Percentiles rank a stretch among this genome's conserved stretches.
phyloP scores from a whole-genome alignment of 352 stramenopile genomes.

The Globisporangium echinulatum region DNA sequence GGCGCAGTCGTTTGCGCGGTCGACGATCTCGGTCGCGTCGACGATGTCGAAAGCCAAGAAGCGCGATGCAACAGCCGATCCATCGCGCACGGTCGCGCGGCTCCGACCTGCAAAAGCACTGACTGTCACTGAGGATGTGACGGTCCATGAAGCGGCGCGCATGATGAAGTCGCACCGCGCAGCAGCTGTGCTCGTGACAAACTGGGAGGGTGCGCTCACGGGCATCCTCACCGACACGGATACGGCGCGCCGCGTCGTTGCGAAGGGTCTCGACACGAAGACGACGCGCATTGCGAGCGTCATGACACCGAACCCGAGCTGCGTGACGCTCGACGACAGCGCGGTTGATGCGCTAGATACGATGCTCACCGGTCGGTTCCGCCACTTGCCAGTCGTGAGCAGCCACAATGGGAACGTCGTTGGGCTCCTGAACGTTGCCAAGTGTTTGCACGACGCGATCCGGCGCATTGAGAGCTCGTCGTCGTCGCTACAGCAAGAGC shows the following conservation, averaged over 20 bases:
- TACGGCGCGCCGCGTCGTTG: constrained; percentile 72
- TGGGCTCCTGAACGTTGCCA: constrained; percentile 96
- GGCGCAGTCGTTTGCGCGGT: constrained; percentile 69
- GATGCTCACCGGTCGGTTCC: constrained; percentile 90
- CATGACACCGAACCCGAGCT: constrained; percentile 84
- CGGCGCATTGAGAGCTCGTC: constrained; percentile 91
- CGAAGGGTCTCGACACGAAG: constrained; percentile 60
- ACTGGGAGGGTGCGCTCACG: constrained; percentile 77
- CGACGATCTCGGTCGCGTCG: constrained; percentile 76
- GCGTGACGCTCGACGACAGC: constrained; percentile 77
- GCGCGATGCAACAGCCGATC: constrained; percentile 31
- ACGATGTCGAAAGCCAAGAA: constrained; percentile 68
- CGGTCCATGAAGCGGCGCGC: constrained; percentile 82
- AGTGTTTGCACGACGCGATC: constrained; percentile 98
- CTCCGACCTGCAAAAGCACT: constrained; percentile 86
- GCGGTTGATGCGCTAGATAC: constrained; percentile 78
- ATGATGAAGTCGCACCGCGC: constrained; percentile 90
- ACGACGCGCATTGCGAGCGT: constrained; percentile 65
- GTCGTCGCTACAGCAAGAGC: constrained; percentile 72
- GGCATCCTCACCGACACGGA: constrained; percentile 95
- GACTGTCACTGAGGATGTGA: constrained; percentile 70
- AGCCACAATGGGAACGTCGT: constrained; percentile 80
- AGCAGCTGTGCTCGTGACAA: constrained; percentile 90
- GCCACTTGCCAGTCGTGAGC: constrained; percentile 94
- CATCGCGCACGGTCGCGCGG: constrained; percentile 67